phyloP scores from a whole-genome alignment of 1,284 basidiomycete species.

The Sporisorium sorghi region DNA sequence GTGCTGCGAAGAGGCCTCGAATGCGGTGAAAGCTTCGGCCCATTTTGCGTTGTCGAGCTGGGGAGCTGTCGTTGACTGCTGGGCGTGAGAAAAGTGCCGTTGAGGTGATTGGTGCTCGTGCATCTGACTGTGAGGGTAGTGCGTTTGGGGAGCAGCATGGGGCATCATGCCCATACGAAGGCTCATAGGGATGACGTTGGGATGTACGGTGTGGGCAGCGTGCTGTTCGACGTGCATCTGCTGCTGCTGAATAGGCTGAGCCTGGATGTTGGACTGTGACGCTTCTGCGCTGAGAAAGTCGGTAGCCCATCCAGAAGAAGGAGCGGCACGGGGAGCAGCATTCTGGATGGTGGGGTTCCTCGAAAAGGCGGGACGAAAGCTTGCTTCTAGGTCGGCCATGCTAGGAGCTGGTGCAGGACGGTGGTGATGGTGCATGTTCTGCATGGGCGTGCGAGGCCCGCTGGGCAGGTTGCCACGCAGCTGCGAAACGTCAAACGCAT shows the following conservation, averaged over 20 bases:
- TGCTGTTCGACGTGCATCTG: constrained; percentile 29
- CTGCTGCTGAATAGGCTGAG: constrained; percentile 16
- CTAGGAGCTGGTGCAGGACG: constrained; percentile 18
- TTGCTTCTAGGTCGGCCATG: constrained; percentile 44
- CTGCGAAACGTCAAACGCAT: constrained; percentile 56
- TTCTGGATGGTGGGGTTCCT: constrained; percentile 10
- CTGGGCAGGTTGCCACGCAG: constrained; percentile 52
- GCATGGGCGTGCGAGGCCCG: constrained; percentile 32
- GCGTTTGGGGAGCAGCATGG: constrained; percentile 15
- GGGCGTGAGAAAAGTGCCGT: constrained; percentile 11
- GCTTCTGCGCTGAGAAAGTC: constrained; percentile 50
- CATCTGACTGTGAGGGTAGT: constrained; percentile 23
- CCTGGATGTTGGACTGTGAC: constrained; percentile 15
- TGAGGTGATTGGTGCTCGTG: constrained; percentile 18
- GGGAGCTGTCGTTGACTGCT: constrained; percentile 23
- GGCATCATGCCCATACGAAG: constrained; percentile 37
- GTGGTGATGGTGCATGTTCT: constrained; percentile 10
- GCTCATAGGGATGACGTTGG: constrained; percentile 39
- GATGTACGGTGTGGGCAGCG: constrained; percentile 19
- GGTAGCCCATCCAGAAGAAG: constrained; percentile 51
- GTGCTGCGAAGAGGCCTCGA: constrained; percentile 31
- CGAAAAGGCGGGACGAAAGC: constrained; percentile 42
- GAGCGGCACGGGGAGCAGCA: constrained; percentile 17
- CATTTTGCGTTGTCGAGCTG: constrained; percentile 53
- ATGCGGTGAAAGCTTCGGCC: constrained; percentile 65